Conservation (phyloP, 2,329 filamentous ascomycete genomes). For the Emmonsia crescens region DNA sequence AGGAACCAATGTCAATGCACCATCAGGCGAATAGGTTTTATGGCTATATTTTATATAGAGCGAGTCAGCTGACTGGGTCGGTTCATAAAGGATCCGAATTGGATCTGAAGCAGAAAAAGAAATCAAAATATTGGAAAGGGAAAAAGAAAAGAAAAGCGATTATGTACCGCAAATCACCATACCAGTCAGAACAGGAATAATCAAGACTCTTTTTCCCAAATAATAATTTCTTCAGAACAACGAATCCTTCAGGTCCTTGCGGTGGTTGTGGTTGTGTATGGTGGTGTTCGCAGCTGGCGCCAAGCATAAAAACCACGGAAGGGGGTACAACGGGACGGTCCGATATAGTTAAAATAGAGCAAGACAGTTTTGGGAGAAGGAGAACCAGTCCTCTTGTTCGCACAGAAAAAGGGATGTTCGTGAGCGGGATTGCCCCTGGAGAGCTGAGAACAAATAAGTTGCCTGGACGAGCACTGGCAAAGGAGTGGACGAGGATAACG, state of each 20-base stretch:
- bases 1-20: background rate
- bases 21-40: background rate
- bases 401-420: background rate
- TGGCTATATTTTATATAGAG: conserved; percentile 1
- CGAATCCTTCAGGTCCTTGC: background rate
- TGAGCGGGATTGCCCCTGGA: background rate
- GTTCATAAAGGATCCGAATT: conserved; percentile 5
- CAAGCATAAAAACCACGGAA: background rate
- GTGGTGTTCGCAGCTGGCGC: background rate
- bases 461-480: background rate
- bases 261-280: too few species aligned
- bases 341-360: background rate
- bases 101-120: background rate
- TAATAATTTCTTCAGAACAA: background rate
- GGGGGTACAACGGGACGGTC: conserved; percentile 1
- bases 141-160: background rate
- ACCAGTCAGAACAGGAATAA: background rate
- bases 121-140: background rate
- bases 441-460: background rate
- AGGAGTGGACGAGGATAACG: conserved; percentile 2
- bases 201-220: background rate
- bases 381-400: background rate
- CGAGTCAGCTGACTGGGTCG: conserved; percentile 3
- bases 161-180: background rate
- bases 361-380: background rate